A percentile compares a stretch with the other conserved stretches of the same genome.
phyloP scores from a whole-genome alignment of 169 alveolate genomes.

The Plasmodium chabaudi region DNA sequence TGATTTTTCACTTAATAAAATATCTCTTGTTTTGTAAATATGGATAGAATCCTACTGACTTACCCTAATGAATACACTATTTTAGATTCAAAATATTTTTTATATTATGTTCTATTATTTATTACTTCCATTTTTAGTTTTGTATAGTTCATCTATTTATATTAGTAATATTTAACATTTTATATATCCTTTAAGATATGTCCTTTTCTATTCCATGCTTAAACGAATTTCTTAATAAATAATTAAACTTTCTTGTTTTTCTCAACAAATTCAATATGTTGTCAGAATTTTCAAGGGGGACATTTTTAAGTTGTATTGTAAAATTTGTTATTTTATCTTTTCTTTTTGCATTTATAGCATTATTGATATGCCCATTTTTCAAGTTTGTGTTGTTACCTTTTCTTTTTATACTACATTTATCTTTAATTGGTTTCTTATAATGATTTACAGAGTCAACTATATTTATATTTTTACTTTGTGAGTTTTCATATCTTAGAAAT shows the following conservation, averaged over 20 bases:
- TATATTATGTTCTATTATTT: too few relatives aligned
- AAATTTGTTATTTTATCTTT: slow-evolving; percentile 23
- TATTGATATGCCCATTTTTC: slow-evolving; percentile 8
- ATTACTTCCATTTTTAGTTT: too few relatives aligned
- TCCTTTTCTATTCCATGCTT: slow-evolving; percentile 7
- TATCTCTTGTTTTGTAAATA: too few relatives aligned
- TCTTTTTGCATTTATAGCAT: slow-evolving; percentile 28
- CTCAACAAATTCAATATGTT: slow-evolving; percentile 35
- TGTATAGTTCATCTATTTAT: background rate
- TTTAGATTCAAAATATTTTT: too few relatives aligned
- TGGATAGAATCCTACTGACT: too few relatives aligned
- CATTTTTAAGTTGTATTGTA: slow-evolving; percentile 28
- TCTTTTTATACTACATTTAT: slow-evolving; percentile 16
- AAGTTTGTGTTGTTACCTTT: slow-evolving; percentile 7
- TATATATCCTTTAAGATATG: slow-evolving; percentile 16
- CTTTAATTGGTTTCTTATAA: slow-evolving; percentile 6
- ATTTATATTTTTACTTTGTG: slow-evolving; percentile 14
- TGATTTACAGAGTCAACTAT: background rate
- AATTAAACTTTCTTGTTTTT: slow-evolving; percentile 44
- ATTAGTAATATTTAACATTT: background rate
- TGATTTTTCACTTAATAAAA: too few relatives aligned
- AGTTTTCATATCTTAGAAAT: slow-evolving; percentile 23
- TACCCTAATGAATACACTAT: too few relatives aligned
- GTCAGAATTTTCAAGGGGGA: slow-evolving; percentile 34
- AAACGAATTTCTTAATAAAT: slow-evolving; percentile 43